phyloP scores from a whole-genome alignment of 768 basidiomycete genomes.

The Crepidotus variabilis region DNA sequence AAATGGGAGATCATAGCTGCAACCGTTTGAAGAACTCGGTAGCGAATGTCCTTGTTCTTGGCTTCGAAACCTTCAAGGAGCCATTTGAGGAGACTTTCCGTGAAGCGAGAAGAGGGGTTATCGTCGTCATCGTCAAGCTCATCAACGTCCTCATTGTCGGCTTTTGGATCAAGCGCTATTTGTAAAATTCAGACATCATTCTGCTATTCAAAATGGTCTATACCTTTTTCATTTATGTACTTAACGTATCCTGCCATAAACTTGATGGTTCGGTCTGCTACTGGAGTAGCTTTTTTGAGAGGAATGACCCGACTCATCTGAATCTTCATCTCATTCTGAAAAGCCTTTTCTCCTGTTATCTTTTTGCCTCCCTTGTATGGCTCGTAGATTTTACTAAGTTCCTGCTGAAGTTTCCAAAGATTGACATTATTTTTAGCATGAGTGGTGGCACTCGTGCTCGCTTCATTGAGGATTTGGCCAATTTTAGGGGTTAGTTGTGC shows the following conservation, averaged over 20 bases:
- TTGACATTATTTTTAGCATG: slow-evolving; percentile 89
- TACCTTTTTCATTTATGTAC: slow-evolving; percentile 77
- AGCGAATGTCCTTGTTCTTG: slow-evolving; percentile 86
- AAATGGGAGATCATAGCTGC: slow-evolving; percentile 77
- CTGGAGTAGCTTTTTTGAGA: slow-evolving; percentile 75
- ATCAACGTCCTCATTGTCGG: slow-evolving; percentile 42
- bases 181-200: too few relatives aligned
- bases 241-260: slow-evolving; percentile 78
- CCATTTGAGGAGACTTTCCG: slow-evolving; percentile 56
- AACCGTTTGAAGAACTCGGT: slow-evolving; percentile 72
- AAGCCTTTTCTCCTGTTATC: slow-evolving; percentile 72
- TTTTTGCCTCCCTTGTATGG: slow-evolving; percentile 47
- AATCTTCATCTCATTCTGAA: slow-evolving; percentile 61
- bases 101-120: slow-evolving; percentile 65
- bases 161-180: slow-evolving; percentile 12
- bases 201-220: too few relatives aligned
- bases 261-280: slow-evolving; percentile 76
- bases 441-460: slow-evolving; percentile 66
- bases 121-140: slow-evolving; percentile 60
- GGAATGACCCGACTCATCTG: slow-evolving; percentile 59
- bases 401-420: slow-evolving; percentile 72
- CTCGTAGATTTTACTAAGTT: slow-evolving; percentile 54
- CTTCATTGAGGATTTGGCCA: slow-evolving; percentile 75
- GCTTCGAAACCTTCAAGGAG: slow-evolving; percentile 76
- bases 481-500: slow-evolving; percentile 3